phyloP scores from a whole-genome alignment of 2,329 filamentous ascomycete species.

The Talaromyces amestolkiae region DNA sequence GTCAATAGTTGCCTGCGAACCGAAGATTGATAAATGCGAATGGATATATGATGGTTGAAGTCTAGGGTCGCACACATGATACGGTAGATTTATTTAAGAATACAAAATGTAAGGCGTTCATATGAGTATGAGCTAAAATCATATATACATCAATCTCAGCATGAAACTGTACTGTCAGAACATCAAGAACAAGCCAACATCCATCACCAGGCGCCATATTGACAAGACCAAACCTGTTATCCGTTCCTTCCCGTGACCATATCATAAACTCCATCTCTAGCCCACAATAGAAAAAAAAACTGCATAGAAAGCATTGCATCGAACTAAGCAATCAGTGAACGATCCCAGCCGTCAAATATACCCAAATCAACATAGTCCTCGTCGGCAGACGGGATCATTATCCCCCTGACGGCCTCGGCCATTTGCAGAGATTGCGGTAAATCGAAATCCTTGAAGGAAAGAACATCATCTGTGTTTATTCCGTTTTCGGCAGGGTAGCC shows the following conservation, averaged over 20 bases:
- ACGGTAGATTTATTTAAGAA: not conserved
- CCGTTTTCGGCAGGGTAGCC: conserved; percentile 60
- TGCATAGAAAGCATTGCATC: not conserved
- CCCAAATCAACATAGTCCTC: conserved; percentile 35
- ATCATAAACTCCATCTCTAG: not conserved
- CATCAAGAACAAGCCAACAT: not conserved
- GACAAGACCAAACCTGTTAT: not conserved
- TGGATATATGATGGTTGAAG: too few relatives aligned
- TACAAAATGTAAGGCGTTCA: not conserved
- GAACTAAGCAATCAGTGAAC: conserved; percentile 26
- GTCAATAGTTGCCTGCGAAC: not conserved
- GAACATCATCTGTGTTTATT: conserved; percentile 27
- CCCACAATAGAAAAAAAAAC: not conserved
- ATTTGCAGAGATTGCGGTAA: conserved; percentile 31
- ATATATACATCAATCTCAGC: not conserved
- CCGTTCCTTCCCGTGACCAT: not conserved
- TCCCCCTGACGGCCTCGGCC: conserved; percentile 36
- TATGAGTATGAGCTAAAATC: not conserved
- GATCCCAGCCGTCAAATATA: conserved; percentile 33
- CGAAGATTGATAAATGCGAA: not conserved
- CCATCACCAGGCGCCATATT: not conserved
- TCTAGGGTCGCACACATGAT: too few relatives aligned
- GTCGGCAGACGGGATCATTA: conserved; percentile 37
- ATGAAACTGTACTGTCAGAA: not conserved
- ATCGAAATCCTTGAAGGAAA: conserved; percentile 7